Conservation (phyloP, 2,329 filamentous ascomycete genomes). For the Alternaria solani region DNA sequence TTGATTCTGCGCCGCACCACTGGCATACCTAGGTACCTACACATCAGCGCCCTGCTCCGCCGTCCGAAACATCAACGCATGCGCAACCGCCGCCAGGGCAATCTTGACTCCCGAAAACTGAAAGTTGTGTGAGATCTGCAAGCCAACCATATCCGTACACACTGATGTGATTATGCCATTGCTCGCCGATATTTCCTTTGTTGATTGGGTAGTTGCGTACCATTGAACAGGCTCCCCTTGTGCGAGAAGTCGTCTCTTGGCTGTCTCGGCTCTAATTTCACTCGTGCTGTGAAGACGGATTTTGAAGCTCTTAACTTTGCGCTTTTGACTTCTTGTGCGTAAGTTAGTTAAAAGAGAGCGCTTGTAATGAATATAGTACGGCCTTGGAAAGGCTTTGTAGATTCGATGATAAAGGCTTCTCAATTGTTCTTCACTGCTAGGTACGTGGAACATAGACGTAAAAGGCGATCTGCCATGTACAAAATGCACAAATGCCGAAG, state of each 20-base stretch:
- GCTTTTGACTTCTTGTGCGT: not conserved
- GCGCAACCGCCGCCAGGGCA: not conserved
- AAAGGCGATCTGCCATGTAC: not conserved
- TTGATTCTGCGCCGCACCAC: not conserved
- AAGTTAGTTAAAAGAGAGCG: not conserved
- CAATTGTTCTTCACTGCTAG: conserved; percentile 2
- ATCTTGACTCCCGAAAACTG: not conserved
- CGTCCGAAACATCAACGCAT: not conserved
- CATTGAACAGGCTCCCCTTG: not conserved
- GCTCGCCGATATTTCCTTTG: not conserved
- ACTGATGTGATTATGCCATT: not conserved
- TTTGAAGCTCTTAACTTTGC: not conserved
- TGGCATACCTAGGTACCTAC: too few relatives aligned
- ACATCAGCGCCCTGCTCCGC: not conserved
- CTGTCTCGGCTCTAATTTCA: too few relatives aligned
- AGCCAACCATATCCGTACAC: not conserved
- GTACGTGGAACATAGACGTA: not conserved
- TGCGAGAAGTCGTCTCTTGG: not conserved
- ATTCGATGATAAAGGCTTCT: not conserved
- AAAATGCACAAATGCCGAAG: not conserved
- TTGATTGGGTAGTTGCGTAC: not conserved
- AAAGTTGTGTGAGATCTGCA: not conserved
- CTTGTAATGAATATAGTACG: not conserved
- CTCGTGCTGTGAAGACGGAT: not conserved
- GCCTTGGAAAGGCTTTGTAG: not conserved